phyloP scores from a whole-genome alignment of 2,329 filamentous ascomycete species.

The Graphiopsis chlorocephala region DNA sequence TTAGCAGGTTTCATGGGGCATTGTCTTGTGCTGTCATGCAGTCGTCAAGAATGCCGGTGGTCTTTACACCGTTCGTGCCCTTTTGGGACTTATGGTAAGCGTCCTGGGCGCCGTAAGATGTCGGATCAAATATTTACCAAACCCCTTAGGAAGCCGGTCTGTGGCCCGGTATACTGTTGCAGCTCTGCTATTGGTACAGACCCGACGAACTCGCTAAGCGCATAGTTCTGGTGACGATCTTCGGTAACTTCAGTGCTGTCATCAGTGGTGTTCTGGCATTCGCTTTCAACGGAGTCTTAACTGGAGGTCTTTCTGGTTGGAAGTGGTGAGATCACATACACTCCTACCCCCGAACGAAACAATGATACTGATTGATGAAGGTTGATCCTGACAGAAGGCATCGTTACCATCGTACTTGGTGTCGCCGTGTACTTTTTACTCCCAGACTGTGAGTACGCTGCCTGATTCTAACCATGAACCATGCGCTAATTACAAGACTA shows the following conservation, averaged over 20 bases:
- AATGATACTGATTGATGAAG: background rate
- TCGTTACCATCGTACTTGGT: constrained; percentile 48
- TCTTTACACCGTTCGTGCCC: background rate
- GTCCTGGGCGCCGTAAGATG: background rate
- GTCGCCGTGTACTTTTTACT: constrained; percentile 52
- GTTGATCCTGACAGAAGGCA: constrained; percentile 39
- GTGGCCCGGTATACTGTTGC: constrained; percentile 15
- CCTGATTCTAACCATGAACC: constrained; percentile 18
- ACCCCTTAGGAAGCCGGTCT: constrained; percentile 13
- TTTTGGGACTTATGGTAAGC: background rate
- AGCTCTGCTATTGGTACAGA: constrained; percentile 44
- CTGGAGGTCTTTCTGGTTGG: background rate
- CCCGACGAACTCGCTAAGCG: constrained; percentile 43
- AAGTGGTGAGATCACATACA: background rate
- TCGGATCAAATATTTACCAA: background rate
- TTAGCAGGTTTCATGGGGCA: background rate
- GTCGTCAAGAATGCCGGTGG: background rate
- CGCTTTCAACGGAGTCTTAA: constrained; percentile 33
- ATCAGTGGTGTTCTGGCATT: constrained; percentile 46
- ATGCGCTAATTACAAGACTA: background rate
- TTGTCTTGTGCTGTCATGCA: background rate
- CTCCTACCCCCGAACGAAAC: background rate
- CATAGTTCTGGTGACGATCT: constrained; percentile 18
- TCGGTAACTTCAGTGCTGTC: constrained; percentile 43
- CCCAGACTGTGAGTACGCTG: constrained; percentile 53